Percentiles rank a stretch among this genome's conserved stretches.
Evolutionary conservation across 768 basidiomycete species (phyloP).

Genomic region (Serendipita sp.): DNA sequence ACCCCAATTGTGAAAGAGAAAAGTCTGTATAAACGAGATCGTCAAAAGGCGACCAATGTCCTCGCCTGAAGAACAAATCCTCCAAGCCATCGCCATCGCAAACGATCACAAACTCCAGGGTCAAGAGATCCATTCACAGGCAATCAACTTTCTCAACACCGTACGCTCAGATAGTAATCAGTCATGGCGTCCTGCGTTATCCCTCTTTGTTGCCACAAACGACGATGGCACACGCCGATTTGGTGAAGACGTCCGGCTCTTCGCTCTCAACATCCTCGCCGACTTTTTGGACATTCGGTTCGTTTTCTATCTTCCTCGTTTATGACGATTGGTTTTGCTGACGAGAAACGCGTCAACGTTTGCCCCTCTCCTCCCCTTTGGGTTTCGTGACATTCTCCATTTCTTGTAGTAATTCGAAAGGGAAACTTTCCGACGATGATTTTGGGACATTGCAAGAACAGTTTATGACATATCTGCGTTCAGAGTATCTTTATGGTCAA

Average conservation of each 20-base stretch:
- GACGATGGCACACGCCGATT: slow-evolving; percentile 38
- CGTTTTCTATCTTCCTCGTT: slow-evolving; percentile 20
- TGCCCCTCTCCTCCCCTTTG: slow-evolving; percentile 15
- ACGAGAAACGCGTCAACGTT: slow-evolving; percentile 15
- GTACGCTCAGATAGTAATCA: slow-evolving; percentile 51
- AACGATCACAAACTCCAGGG: slow-evolving; percentile 53
- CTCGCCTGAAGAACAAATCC: slow-evolving; percentile 29
- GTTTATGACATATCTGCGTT: slow-evolving; percentile 65
- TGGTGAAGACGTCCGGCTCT: slow-evolving; percentile 59
- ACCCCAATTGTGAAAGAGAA: neutral
- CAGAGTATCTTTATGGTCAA: slow-evolving; percentile 73
- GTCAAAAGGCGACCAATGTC: neutral
- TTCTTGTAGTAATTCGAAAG: slow-evolving; percentile 28
- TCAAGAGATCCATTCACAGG: slow-evolving; percentile 58
- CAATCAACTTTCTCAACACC: slow-evolving; percentile 63
- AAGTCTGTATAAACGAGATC: neutral
- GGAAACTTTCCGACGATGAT: slow-evolving; percentile 50
- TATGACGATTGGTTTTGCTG: neutral
- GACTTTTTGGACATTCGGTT: slow-evolving; percentile 73
- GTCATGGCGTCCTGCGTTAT: slow-evolving; percentile 64
- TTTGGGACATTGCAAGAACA: slow-evolving; percentile 62
- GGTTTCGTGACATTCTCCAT: slow-evolving; percentile 15
- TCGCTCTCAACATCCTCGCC: slow-evolving; percentile 62
- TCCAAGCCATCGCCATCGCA: slow-evolving; percentile 78
- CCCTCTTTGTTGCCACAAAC: slow-evolving; percentile 49